A percentile compares a stretch with the other conserved stretches of the same genome.
phyloP scores from a whole-genome alignment of 2,329 filamentous ascomycete genomes.

The Colletotrichum sojae region DNA sequence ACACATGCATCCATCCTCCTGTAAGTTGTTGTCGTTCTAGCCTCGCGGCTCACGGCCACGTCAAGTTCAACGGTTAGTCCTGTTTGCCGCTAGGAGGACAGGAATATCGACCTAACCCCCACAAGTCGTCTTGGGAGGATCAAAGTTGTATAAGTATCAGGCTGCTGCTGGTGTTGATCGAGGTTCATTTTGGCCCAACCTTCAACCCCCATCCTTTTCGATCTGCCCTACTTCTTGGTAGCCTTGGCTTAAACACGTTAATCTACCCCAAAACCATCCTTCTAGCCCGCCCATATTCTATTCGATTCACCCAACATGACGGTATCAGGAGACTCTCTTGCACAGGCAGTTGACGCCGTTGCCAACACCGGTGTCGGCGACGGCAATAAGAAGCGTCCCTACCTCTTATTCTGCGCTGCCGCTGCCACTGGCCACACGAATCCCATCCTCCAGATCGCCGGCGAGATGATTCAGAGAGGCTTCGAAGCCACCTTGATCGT shows the following conservation, averaged over 20 bases:
- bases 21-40: not conserved
- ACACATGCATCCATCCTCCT: not conserved
- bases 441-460: conserved; percentile 51
- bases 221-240: too few species aligned
- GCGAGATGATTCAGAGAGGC: conserved; percentile 54
- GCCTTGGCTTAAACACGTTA: too few species aligned
- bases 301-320: conserved; percentile 12
- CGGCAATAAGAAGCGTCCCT: conserved; percentile 43
- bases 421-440: conserved; percentile 50
- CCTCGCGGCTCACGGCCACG: not conserved
- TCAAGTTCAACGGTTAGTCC: too few species aligned
- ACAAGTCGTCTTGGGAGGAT: not conserved
- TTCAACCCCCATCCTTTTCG: not conserved
- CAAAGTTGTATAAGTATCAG: not conserved
- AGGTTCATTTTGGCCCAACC: not conserved
- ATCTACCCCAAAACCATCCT: too few species aligned
- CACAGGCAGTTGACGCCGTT: conserved; percentile 8
- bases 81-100: too few species aligned
- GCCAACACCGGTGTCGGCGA: conserved; percentile 21
- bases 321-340: conserved; percentile 10
- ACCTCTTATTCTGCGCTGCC: conserved; percentile 48
- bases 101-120: not conserved
- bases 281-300: not conserved
- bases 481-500: conserved; percentile 60
- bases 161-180: not conserved